These are phyloP conservation scores for Ogataea thermomethanolica DNA, from an alignment of 805 yeast species.

Conservation along the genomic window DNA sequence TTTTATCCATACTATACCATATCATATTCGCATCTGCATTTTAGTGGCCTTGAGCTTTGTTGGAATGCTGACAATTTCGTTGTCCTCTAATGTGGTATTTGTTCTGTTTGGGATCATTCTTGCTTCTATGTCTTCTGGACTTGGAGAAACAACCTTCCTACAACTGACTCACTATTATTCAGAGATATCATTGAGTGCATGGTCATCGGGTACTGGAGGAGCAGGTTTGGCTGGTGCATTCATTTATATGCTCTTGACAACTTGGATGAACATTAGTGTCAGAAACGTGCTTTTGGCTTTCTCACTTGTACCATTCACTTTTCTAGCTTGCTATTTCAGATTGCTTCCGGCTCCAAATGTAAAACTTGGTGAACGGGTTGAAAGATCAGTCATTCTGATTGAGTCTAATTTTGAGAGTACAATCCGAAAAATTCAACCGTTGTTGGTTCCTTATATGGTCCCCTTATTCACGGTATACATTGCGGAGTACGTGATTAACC, in stretches of 20 bases:
- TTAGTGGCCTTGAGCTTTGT: constrained; percentile 56
- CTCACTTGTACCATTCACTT: constrained; percentile 35
- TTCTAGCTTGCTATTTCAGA: constrained; percentile 26
- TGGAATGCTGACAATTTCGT: constrained; percentile 75
- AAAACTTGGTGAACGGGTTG: neutral
- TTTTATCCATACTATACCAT: constrained; percentile 63
- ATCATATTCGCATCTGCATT: constrained; percentile 48
- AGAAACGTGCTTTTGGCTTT: constrained; percentile 54
- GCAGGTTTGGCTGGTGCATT: constrained; percentile 89
- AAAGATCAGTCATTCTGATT: constrained; percentile 1
- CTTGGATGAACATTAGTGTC: constrained; percentile 57
- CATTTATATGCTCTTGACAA: constrained; percentile 65
- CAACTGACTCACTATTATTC: constrained; percentile 80
- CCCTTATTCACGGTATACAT: constrained; percentile 83
- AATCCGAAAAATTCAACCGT: constrained; percentile 35
- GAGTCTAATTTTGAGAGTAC: constrained; percentile 28
- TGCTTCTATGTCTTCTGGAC: constrained; percentile 82
- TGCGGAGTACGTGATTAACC: constrained; percentile 85
- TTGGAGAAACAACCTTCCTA: constrained; percentile 87
- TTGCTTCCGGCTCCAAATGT: constrained; percentile 23
- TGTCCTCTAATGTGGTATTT: constrained; percentile 33
- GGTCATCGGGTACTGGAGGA: constrained; percentile 94
- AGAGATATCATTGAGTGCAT: constrained; percentile 63
- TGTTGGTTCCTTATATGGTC: constrained; percentile 67
- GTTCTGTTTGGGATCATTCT: constrained; percentile 66